Evolutionary conservation across 495 filamentous ascomycete genomes (phyloP), one percentile per base, ranked within the genome.

Genomic region (Elasticomyces elasticus): DNA sequence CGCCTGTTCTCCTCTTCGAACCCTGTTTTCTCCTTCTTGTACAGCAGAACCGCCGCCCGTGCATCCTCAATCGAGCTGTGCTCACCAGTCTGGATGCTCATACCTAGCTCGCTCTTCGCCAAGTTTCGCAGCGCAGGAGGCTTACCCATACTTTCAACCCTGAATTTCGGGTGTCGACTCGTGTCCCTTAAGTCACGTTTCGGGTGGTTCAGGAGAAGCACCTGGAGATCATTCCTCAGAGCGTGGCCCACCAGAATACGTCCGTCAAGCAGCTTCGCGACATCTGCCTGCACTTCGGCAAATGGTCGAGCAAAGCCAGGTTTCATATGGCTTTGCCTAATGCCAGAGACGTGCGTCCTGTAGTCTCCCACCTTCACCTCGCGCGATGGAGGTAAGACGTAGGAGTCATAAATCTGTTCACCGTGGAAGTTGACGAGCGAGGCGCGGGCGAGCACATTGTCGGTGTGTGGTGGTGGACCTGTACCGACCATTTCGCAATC

Each of bases 401-500:
- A 96, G 7, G 85, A 86, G 74, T 98, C 92, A 72, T 95, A 90
- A 41, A 98, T 65, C 60, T 94, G 85, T 35, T 84, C 77, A 22
- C 88, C 87, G 68, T 95, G 87, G 73, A 86, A 98, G 63, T 95
- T 94, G 62, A 95, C 89, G 22, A 94, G 73, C 63, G 84, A 89
- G 50, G 89, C 83, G 12, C 92, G 78, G 2, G 94, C 92, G 27
- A 97, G 77, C 2, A 78, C 79, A 11, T 82, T 84, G 62, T 86
- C 79, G 42, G 72, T 66, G 37, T 65, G 61, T 22, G 69, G 63
- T 2, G 75, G 76, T 30, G 77, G 74, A 1, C 84, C 88, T 11
- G 89, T 80, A 35, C 92, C 92, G 17, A 98, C 91, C 92, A 98
- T 98, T 71, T 98, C 92, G 69, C 92, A 97, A 72, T 98, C 94